Conservation (phyloP, 345 rosid genomes). For the Euphorbia lathyris region DNA sequence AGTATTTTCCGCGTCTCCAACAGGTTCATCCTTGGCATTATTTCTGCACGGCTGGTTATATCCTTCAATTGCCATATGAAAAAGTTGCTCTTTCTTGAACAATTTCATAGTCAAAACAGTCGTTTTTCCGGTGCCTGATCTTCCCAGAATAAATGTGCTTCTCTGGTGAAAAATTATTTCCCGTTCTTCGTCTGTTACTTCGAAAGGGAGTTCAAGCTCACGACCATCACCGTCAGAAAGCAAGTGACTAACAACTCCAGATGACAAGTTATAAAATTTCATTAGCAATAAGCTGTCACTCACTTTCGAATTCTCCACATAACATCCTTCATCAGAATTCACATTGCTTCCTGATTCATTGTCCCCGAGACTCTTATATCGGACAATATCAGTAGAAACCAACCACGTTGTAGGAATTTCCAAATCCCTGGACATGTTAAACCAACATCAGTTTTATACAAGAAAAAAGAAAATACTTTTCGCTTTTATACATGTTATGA, state of each 20-base stretch:
- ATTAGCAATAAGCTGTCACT: slow-evolving; percentile 43
- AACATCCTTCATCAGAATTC: slow-evolving; percentile 19
- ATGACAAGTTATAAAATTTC: slow-evolving; percentile 53
- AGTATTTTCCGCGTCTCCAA: slow-evolving; percentile 11
- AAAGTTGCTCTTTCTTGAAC: slow-evolving; percentile 34
- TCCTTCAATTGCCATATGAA: slow-evolving; percentile 26
- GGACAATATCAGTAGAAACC: slow-evolving; percentile 25
- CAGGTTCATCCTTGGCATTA: neutral
- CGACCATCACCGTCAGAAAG: slow-evolving; percentile 37
- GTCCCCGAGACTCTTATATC: slow-evolving; percentile 15
- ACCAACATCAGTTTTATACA: neutral
- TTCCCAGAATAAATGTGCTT: slow-evolving; percentile 48
- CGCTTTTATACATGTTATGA: too few species aligned
- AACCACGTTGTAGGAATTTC: slow-evolving; percentile 47
- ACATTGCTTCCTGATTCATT: slow-evolving; percentile 19
- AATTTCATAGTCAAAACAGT: slow-evolving; percentile 49
- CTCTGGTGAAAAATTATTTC: slow-evolving; percentile 35
- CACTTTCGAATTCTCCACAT: slow-evolving; percentile 43
- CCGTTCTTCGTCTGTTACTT: slow-evolving; percentile 41
- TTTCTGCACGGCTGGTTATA: slow-evolving; percentile 6
- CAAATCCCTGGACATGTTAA: slow-evolving; percentile 30
- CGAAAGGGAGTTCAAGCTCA: slow-evolving; percentile 51
- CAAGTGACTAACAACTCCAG: slow-evolving; percentile 32
- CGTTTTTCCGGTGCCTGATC: slow-evolving; percentile 65
- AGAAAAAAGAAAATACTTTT: neutral